phyloP scores from a whole-genome alignment of 1,284 basidiomycete genomes.

The Amylostereum areolatum region DNA sequence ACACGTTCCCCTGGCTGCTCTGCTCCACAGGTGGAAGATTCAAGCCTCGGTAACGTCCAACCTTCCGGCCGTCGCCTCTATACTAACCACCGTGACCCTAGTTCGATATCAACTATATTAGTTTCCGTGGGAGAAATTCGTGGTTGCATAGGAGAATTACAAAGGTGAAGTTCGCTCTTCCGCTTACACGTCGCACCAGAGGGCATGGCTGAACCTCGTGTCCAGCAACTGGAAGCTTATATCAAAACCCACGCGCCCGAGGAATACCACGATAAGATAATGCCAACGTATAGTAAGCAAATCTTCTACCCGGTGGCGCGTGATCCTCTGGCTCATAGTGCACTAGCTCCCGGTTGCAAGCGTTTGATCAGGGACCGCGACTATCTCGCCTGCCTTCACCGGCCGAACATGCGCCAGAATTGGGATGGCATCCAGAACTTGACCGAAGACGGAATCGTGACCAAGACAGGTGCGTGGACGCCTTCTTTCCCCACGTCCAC shows the following conservation, averaged over 20 bases:
- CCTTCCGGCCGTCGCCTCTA: too few species aligned
- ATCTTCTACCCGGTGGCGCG: background rate
- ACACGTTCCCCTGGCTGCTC: background rate
- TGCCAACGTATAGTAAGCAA: slow-evolving; percentile 37
- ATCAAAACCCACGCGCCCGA: slow-evolving; percentile 31
- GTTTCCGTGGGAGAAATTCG: too few species aligned
- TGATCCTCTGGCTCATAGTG: too few species aligned
- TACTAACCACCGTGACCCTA: too few species aligned
- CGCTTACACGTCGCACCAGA: too few species aligned
- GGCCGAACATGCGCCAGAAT: slow-evolving; percentile 35
- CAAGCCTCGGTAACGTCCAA: background rate
- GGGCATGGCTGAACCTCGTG: too few species aligned
- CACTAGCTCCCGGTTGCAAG: slow-evolving; percentile 31
- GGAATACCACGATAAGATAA: slow-evolving; percentile 32
- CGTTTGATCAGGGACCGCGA: slow-evolving; percentile 30
- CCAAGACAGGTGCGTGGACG: slow-evolving; percentile 24
- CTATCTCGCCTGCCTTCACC: slow-evolving; percentile 32
- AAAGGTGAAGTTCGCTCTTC: too few species aligned
- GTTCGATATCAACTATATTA: too few species aligned
- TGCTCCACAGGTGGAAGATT: background rate
- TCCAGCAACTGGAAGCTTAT: slow-evolving; percentile 18
- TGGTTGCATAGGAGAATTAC: too few species aligned
- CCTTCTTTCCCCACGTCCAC: background rate
- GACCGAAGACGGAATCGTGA: slow-evolving; percentile 29
- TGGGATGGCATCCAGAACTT: slow-evolving; percentile 32